Percentiles rank a stretch among this genome's conserved stretches.
Conservation (phyloP, 805 yeast species). For the Starmerella powellii region DNA sequence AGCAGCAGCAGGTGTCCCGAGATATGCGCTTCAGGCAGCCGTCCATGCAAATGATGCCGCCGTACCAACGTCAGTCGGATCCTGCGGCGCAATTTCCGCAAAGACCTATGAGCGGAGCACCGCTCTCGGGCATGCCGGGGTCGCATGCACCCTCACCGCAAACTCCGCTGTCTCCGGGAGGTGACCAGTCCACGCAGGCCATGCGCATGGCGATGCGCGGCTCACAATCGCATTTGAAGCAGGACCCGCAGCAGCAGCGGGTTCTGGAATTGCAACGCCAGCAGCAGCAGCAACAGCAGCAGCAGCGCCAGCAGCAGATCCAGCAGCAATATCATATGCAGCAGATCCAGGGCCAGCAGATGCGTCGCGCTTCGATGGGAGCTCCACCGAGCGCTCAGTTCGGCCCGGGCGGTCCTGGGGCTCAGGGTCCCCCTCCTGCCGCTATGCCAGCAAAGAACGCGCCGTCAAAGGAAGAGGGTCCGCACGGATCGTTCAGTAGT, state of each 20-base stretch:
- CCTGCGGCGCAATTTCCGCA: neutral
- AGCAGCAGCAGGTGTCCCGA: slow-evolving; percentile 20
- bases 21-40: slow-evolving; percentile 19
- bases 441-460: too few relatives aligned
- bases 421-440: neutral
- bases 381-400: neutral
- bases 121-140: too few relatives aligned
- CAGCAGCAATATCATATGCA: slow-evolving; percentile 1
- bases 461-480: too few relatives aligned
- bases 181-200: neutral
- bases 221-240: too few relatives aligned
- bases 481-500: too few relatives aligned
- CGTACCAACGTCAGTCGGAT: neutral
- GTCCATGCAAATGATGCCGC: too few relatives aligned
- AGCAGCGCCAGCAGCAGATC: neutral
- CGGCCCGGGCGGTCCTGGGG: neutral
- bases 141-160: too few relatives aligned
- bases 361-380: neutral
- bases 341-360: slow-evolving; percentile 2
- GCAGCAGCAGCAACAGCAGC: neutral
- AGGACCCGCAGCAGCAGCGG: too few relatives aligned
- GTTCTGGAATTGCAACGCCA: too few relatives aligned
- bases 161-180: neutral
- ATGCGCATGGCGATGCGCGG: too few relatives aligned
- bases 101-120: too few relatives aligned